Evolutionary conservation across 73 alveolate genomes (phyloP).

Genomic region (Paramecium tetraurelia): DNA sequence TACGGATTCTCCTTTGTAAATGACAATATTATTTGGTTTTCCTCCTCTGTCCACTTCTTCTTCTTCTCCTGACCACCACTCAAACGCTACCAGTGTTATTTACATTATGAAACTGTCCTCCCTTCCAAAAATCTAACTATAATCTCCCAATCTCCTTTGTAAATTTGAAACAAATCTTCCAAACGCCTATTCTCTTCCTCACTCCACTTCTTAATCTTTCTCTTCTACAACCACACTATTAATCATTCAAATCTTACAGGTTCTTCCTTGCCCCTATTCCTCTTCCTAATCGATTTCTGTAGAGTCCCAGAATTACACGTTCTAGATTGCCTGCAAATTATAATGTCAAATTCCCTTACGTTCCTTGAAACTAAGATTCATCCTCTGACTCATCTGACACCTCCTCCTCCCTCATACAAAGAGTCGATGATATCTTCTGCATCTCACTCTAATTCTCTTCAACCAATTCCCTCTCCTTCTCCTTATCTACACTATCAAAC

Average conservation of each 20-base stretch:
- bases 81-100: background rate
- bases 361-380: background rate
- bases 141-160: background rate
- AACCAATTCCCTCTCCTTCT: background rate
- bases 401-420: background rate
- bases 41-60: background rate
- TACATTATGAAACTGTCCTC: constrained; percentile 17
- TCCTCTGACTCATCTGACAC: background rate
- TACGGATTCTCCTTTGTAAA: background rate
- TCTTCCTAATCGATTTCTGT: background rate
- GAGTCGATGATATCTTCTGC: background rate
- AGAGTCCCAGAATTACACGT: background rate
- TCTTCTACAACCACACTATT: background rate
- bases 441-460: background rate
- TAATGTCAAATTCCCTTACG: background rate
- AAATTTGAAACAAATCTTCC: background rate
- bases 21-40: background rate
- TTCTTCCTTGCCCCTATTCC: background rate
- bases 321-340: background rate
- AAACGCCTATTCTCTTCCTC: background rate
- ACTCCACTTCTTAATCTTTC: background rate
- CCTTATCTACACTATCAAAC: background rate
- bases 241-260: background rate
- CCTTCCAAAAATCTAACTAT: background rate
- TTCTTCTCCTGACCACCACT: background rate